Evolutionary conservation across 2,329 filamentous ascomycete genomes (phyloP).

Genomic region (Aspergillus jensenii): DNA sequence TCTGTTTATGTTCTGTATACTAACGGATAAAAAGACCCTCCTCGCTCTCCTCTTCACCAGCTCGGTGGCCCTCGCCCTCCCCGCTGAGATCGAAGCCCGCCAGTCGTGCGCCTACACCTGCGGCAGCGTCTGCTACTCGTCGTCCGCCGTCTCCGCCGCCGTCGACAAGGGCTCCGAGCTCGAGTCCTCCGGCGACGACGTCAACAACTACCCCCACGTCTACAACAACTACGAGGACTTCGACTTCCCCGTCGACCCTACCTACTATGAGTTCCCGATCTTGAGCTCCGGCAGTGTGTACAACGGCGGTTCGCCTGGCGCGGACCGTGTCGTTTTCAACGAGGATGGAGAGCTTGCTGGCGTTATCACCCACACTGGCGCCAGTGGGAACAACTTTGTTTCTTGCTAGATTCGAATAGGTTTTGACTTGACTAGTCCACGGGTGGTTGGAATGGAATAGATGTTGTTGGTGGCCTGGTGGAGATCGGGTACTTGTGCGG

Average conservation of each 20-base stretch:
- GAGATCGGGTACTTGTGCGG: not conserved
- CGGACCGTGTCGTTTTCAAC: constrained; percentile 68
- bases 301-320: constrained; percentile 61
- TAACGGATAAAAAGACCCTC: constrained; percentile 1
- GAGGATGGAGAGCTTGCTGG: constrained; percentile 57
- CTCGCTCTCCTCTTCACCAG: constrained; percentile 22
- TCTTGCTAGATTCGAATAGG: not conserved
- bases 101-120: constrained; percentile 52
- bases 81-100: constrained; percentile 31
- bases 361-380: constrained; percentile 69
- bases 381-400: constrained; percentile 67
- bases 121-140: constrained; percentile 54
- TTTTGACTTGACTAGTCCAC: too few relatives aligned
- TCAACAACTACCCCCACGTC: constrained; percentile 55
- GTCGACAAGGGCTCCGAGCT: constrained; percentile 53
- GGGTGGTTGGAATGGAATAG: too few relatives aligned
- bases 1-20: not conserved
- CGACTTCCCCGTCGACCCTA: constrained; percentile 55
- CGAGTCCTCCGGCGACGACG: constrained; percentile 40
- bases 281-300: constrained; percentile 51
- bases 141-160: constrained; percentile 51
- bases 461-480: not conserved
- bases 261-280: constrained; percentile 66
- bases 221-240: constrained; percentile 67
- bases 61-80: constrained; percentile 26